phyloP scores from a whole-genome alignment of 805 yeast species.

The Tetrapisispora phaffii region DNA sequence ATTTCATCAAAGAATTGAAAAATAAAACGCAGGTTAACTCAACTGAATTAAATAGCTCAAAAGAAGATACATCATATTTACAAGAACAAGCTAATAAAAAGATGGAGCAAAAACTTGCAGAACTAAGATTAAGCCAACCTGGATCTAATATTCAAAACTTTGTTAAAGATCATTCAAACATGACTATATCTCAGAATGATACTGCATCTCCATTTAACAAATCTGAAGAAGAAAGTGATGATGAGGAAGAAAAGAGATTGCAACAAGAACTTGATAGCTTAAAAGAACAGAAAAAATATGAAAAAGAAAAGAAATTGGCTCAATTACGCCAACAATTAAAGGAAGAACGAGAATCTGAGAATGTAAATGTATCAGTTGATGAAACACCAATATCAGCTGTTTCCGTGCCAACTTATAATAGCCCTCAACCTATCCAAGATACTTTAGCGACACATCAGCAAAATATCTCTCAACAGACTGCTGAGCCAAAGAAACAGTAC shows the following conservation, averaged over 20 bases:
- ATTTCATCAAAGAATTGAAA: constrained; percentile 49
- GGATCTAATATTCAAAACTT: background rate
- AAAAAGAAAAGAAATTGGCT: constrained; percentile 51
- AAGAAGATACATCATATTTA: constrained; percentile 61
- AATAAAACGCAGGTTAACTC: background rate
- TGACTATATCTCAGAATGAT: constrained; percentile 3
- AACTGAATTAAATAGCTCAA: background rate
- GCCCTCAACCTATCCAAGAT: constrained; percentile 2
- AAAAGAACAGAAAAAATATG: constrained; percentile 43
- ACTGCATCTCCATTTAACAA: constrained; percentile 4
- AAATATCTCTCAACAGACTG: background rate
- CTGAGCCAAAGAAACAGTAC: constrained; percentile 37
- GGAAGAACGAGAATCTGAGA: constrained; percentile 38
- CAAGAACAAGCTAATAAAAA: constrained; percentile 73
- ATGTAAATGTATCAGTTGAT: no score
- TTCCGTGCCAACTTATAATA: background rate
- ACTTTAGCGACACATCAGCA: background rate
- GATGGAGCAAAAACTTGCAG: constrained; percentile 80
- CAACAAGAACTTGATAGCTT: constrained; percentile 32
- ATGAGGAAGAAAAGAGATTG: constrained; percentile 39
- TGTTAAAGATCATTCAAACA: background rate
- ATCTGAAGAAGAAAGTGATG: constrained; percentile 34
- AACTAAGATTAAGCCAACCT: constrained; percentile 54
- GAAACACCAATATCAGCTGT: no score
- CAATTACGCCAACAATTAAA: constrained; percentile 51